Conservation (phyloP, 345 rosid species). For the Linum lewisii region DNA sequence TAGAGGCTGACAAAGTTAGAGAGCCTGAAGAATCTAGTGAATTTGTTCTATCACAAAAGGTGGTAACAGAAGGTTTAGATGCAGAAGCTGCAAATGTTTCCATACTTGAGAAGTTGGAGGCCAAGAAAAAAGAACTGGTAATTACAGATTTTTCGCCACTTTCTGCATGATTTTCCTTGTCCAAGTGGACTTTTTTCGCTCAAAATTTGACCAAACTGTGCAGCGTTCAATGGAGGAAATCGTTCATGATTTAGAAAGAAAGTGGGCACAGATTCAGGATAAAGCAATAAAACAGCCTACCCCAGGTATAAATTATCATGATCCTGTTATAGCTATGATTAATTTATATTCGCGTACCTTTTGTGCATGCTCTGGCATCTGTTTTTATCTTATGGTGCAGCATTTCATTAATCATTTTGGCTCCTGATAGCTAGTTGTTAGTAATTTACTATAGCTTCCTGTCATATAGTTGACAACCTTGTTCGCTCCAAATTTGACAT, state of each 20-base stretch:
- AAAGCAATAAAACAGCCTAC: slow-evolving; percentile 65
- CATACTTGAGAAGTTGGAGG: slow-evolving; percentile 52
- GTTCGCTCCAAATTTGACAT: too few relatives aligned
- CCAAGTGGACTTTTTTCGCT: not conserved
- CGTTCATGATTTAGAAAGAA: slow-evolving; percentile 61
- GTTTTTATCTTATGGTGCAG: not conserved
- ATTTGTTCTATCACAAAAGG: slow-evolving; percentile 17
- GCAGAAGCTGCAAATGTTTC: slow-evolving; percentile 35
- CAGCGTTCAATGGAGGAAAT: slow-evolving; percentile 67
- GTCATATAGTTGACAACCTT: too few relatives aligned
- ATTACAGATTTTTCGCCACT: slow-evolving; percentile 8
- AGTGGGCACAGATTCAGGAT: slow-evolving; percentile 62
- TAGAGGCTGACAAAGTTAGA: slow-evolving; percentile 25
- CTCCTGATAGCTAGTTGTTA: too few relatives aligned
- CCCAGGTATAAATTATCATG: slow-evolving; percentile 43
- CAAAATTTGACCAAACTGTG: slow-evolving; percentile 18
- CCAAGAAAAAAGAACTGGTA: slow-evolving; percentile 69
- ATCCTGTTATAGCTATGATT: not conserved
- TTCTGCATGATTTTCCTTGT: slow-evolving; percentile 4
- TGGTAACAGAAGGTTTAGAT: slow-evolving; percentile 29
- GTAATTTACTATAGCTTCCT: too few relatives aligned
- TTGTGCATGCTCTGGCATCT: not conserved
- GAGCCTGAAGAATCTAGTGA: slow-evolving; percentile 27
- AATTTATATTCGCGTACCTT: not conserved
- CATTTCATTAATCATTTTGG: too few relatives aligned